Evolutionary conservation across 2,329 filamentous ascomycete genomes (phyloP), one percentile per base, ranked within the genome.

Genomic region (Ophiosphaerella narmari): DNA sequence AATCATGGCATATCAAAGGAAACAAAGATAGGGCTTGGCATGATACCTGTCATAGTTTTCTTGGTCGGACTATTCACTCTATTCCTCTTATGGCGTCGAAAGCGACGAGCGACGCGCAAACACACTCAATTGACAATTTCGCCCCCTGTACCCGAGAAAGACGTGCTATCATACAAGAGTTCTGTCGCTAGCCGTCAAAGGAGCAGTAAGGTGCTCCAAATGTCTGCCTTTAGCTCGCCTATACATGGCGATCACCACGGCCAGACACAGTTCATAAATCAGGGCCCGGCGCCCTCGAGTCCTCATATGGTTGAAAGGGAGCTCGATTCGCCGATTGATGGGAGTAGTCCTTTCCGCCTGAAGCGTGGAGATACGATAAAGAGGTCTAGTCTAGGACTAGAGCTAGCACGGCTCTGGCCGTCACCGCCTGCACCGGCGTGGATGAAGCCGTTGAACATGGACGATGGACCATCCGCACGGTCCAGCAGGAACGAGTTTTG

Each of bases 251-350:
- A 33, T 18, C 46, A 31, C 16, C 18, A 39, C 18, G 43, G 39
- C 39, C 32, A 49, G 39, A 29, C 49, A 37, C 47, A 44, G 24
- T 26, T 46, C 18, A n/a, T 46, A 14, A 48, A 42, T 13, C 23
- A 49, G 21, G 29, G 14, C 29, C 29, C 24, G 21, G 21, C 33
- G 34, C 38, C 14, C n/a, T 36, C 8, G n/a, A 36, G 34, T 41
- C 32, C 38, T 35, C 26, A 16, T n/a, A 43, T 23, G 33, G 18
- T 38, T 2, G 12, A 48, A 6, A 43, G 42, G 16, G 50, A 42
- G 7, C 39, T 41, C 8, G 66, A 68, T 18, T 66, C 61, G 12
- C 67, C 67, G 6, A 66, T 71, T 26, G 67, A 70, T 42, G 53
- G 56, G 13, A 54, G 53, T 2, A 67, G 59, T 36, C 66, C 68